phyloP scores from a whole-genome alignment of 2,329 filamentous ascomycete genomes.

The Penicillium sp. region DNA sequence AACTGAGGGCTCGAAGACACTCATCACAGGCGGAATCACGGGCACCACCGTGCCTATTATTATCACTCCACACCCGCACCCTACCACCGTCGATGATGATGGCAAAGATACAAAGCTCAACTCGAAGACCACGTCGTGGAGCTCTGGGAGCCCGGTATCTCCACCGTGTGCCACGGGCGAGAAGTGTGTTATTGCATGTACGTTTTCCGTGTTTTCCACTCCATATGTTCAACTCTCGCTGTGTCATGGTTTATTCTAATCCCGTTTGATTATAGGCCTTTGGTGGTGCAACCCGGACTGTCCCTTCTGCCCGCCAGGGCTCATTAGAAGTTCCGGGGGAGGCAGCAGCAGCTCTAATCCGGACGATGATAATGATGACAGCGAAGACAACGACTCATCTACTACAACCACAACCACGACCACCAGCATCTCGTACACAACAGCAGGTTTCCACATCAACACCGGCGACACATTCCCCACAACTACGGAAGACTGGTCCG shows the following conservation, averaged over 20 bases:
- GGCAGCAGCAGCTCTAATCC: not conserved
- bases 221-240: too few species aligned
- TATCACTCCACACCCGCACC: not conserved
- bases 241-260: too few species aligned
- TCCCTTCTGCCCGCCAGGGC: constrained; percentile 5
- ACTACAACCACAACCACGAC: not conserved
- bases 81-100: too few species aligned
- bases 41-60: too few species aligned
- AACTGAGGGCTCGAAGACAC: too few species aligned
- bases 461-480: not conserved
- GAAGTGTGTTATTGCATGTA: too few species aligned
- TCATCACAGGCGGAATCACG: too few species aligned
- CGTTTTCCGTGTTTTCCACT: too few species aligned
- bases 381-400: not conserved
- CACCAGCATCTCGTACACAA: not conserved
- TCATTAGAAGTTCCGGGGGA: not conserved
- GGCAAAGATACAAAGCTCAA: too few species aligned
- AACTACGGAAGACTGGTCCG: not conserved
- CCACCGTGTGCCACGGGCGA: too few species aligned
- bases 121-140: too few species aligned
- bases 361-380: not conserved
- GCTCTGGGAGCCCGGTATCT: too few species aligned
- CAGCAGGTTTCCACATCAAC: not conserved
- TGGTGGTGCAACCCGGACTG: constrained; percentile 1
- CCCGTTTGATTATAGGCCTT: not conserved